A percentile compares a stretch with the other conserved stretches of the same genome.
These are phyloP conservation scores for Rhodotorula sp. DNA, from an alignment of 1,284 basidiomycete species.

Conservation along the genomic window DNA sequence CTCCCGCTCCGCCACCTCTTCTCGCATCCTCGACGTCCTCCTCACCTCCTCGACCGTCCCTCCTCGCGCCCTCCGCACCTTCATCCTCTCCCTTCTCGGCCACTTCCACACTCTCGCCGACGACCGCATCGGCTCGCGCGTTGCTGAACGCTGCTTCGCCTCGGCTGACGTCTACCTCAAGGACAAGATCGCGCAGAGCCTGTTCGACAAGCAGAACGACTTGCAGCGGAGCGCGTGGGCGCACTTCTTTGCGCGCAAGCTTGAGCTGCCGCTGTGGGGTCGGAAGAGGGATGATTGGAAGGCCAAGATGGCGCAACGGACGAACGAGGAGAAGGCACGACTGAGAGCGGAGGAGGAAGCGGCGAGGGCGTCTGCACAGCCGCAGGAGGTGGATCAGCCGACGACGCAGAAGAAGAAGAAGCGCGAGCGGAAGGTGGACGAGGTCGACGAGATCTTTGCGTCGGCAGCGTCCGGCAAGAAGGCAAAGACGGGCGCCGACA, in stretches of 20 bases:
- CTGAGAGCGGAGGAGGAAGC: conserved; percentile 14
- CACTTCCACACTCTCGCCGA: conserved; percentile 74
- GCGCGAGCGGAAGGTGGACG: conserved; percentile 43
- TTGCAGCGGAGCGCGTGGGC: conserved; percentile 77
- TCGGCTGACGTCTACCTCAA: conserved; percentile 85
- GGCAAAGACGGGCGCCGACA: not conserved
- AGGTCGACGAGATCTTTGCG: conserved; percentile 42
- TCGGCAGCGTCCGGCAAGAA: not conserved
- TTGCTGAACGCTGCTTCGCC: conserved; percentile 82
- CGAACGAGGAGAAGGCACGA: conserved; percentile 30
- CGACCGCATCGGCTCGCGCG: conserved; percentile 81
- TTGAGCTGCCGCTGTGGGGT: conserved; percentile 74
- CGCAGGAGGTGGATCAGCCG: conserved; percentile 1
- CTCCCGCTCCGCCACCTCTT: conserved; percentile 70
- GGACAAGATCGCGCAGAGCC: conserved; percentile 84
- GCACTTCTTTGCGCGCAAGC: conserved; percentile 75
- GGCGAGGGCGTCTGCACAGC: conserved; percentile 10
- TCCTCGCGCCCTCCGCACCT: conserved; percentile 64
- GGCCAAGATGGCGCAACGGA: conserved; percentile 46
- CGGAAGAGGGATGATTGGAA: conserved; percentile 80
- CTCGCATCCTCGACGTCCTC: conserved; percentile 75
- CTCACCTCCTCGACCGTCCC: conserved; percentile 68
- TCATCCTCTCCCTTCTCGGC: conserved; percentile 71
- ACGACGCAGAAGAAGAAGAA: conserved; percentile 28
- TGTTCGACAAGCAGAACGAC: conserved; percentile 65